These are phyloP conservation scores for Daldinia bambusicola DNA, from an alignment of 495 filamentous ascomycete species.

Conservation along the genomic window DNA sequence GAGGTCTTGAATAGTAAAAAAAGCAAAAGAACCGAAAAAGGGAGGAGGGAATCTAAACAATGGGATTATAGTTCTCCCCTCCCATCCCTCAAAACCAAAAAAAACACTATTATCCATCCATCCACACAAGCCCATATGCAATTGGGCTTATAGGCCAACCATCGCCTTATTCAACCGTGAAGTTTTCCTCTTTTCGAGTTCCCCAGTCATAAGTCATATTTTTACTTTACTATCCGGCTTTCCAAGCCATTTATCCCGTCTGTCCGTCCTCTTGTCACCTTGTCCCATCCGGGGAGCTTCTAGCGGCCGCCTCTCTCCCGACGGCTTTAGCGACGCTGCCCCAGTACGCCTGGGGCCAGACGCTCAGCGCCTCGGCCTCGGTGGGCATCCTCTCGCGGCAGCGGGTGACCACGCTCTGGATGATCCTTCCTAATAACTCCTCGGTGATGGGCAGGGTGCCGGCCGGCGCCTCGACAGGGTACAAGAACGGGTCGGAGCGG, in stretches of 20 bases:
- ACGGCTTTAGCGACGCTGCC: slow-evolving; percentile 62
- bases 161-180: not conserved
- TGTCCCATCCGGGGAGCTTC: slow-evolving; percentile 3
- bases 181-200: not conserved
- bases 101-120: slow-evolving; percentile 9
- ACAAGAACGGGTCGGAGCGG: slow-evolving; percentile 79
- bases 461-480: slow-evolving; percentile 72
- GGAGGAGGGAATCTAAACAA: not conserved
- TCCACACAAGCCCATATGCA: not conserved
- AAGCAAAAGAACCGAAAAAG: not conserved
- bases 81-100: not conserved
- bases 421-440: slow-evolving; percentile 78
- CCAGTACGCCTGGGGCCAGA: slow-evolving; percentile 72
- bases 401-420: slow-evolving; percentile 79
- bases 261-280: slow-evolving; percentile 8
- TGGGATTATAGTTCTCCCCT: not conserved
- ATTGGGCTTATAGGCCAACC: not conserved
- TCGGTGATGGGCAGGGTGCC: slow-evolving; percentile 76
- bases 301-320: slow-evolving; percentile 27
- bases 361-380: slow-evolving; percentile 71
- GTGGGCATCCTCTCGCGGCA: slow-evolving; percentile 75
- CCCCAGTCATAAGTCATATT: slow-evolving; percentile 15
- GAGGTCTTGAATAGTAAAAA: not conserved
- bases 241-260: too few species aligned
- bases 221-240: not conserved